Conservation (phyloP, 2,329 filamentous ascomycete genomes). For the Colletotrichum acutatum region DNA sequence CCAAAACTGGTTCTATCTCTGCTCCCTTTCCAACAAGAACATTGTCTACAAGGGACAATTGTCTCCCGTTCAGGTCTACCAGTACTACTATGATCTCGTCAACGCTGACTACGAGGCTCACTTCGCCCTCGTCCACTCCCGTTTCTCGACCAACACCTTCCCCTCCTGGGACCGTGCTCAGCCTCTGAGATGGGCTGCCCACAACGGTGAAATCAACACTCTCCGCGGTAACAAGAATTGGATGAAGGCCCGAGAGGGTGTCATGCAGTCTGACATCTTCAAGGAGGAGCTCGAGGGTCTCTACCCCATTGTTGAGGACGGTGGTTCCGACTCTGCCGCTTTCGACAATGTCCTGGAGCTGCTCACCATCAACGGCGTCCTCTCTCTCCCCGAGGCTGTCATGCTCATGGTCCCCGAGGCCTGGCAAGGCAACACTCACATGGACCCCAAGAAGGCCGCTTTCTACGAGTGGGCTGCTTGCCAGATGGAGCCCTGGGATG, state of each 20-base stretch:
- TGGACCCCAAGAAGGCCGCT: conserved; percentile 95
- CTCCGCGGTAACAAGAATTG: conserved; percentile 98
- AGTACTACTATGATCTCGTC: conserved; percentile 97
- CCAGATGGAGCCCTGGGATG: conserved; percentile 99
- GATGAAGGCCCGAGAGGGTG: conserved; percentile 97
- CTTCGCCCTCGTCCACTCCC: conserved; percentile 95
- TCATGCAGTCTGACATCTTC: conserved; percentile 93
- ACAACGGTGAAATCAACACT: conserved; percentile 99
- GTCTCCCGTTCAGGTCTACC: conserved; percentile 93
- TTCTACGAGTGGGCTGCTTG: conserved; percentile 99
- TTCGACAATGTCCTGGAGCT: conserved; percentile 98
- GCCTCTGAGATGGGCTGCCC: conserved; percentile 94
- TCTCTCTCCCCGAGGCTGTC: conserved; percentile 93
- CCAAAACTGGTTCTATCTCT: conserved; percentile 99
- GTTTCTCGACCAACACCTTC: conserved; percentile 98
- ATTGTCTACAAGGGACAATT: conserved; percentile 99
- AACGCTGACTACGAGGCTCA: conserved; percentile 98
- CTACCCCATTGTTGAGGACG: conserved; percentile 96
- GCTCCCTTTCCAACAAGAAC: conserved; percentile 96
- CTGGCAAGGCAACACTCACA: conserved; percentile 92
- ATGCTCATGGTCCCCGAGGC: conserved; percentile 99
- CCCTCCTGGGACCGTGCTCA: conserved; percentile 98
- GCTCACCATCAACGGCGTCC: conserved; percentile 92
- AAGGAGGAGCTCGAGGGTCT: conserved; percentile 90
- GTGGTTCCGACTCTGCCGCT: conserved; percentile 94